phyloP scores from a whole-genome alignment of 192 early-diverging fungal genomes.

The Podila epicladia region DNA sequence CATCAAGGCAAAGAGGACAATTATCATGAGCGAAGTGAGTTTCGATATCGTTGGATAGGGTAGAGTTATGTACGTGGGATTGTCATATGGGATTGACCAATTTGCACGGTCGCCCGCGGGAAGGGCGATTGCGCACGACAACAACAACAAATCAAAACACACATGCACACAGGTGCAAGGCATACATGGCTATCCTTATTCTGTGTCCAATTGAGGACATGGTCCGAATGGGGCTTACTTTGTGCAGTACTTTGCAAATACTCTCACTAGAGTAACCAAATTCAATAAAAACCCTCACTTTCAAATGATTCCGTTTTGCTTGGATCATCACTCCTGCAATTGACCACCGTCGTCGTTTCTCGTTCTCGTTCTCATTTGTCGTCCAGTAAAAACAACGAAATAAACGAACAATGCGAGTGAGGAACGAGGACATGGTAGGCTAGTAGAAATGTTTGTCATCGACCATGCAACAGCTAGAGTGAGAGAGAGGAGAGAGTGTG shows the following conservation, averaged over 20 bases:
- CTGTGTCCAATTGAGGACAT: constrained; percentile 3
- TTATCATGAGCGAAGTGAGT: background rate
- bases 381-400: too few relatives aligned
- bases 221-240: background rate
- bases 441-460: background rate
- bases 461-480: background rate
- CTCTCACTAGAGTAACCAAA: too few relatives aligned
- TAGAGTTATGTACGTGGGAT: background rate
- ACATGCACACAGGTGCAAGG: background rate
- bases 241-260: too few relatives aligned
- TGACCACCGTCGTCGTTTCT: too few relatives aligned
- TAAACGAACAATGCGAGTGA: too few relatives aligned
- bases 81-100: background rate
- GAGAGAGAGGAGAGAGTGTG: background rate
- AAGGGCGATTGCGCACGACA: too few relatives aligned
- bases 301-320: background rate
- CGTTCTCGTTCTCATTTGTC: too few relatives aligned
- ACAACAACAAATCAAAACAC: too few relatives aligned
- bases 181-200: background rate
- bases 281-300: background rate
- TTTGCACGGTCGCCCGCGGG: too few relatives aligned
- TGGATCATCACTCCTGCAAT: background rate
- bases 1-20: background rate
- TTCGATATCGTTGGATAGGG: background rate
- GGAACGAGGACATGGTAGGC: background rate